Conservation (phyloP, 2,329 filamentous ascomycete species). For the Colletotrichum sp. region DNA sequence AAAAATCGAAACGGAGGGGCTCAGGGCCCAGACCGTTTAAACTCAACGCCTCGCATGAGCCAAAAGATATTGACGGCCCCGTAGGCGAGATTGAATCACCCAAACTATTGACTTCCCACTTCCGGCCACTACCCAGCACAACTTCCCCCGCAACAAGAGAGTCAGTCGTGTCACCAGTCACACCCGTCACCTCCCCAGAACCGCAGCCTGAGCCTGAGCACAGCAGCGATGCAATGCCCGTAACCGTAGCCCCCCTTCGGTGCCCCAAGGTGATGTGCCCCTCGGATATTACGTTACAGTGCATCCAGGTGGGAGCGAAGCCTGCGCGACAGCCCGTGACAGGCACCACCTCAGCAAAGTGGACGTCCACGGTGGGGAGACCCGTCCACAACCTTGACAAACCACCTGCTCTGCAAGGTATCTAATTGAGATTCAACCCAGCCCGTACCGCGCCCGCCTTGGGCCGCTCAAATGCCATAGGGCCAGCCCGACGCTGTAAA, state of each 20-base stretch:
- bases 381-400: neutral
- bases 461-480: neutral
- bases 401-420: neutral
- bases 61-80: neutral
- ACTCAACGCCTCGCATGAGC: neutral
- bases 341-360: neutral
- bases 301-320: constrained; percentile 1
- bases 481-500: neutral
- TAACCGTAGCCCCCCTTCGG: neutral
- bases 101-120: neutral
- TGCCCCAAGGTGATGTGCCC: neutral
- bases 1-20: neutral
- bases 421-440: neutral
- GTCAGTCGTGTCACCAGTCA: neutral
- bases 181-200: neutral
- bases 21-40: neutral
- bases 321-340: neutral
- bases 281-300: constrained; percentile 23
- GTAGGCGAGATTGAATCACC: neutral
- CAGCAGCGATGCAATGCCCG: neutral
- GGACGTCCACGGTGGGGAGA: neutral
- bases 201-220: neutral
- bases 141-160: neutral
- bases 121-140: neutral
- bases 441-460: neutral